phyloP scores from a whole-genome alignment of 2,329 filamentous ascomycete genomes.

The Monosporascus sp. region DNA sequence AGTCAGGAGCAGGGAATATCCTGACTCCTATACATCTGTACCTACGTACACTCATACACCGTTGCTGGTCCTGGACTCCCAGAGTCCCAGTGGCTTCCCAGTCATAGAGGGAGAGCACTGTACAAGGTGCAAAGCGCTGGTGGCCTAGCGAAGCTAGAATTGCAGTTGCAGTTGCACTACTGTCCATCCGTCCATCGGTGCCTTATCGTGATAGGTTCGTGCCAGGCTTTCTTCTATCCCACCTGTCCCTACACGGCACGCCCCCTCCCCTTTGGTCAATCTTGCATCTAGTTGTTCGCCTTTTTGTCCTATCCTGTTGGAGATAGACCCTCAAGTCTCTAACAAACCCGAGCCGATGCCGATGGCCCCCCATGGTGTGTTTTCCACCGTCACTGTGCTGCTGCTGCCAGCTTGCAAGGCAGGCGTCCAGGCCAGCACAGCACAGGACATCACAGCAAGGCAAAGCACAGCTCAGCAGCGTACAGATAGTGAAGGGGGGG shows the following conservation, averaged over 20 bases:
- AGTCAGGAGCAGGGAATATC: not conserved
- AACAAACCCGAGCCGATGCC: not conserved
- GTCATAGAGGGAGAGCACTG: too few species aligned
- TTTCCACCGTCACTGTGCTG: not conserved
- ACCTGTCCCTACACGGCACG: not conserved
- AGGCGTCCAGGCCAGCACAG: not conserved
- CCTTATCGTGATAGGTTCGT: not conserved
- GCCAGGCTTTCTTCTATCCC: not conserved
- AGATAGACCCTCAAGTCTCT: not conserved
- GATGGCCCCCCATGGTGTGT: not conserved
- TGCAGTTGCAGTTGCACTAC: not conserved
- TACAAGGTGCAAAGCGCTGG: too few species aligned
- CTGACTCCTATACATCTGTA: not conserved
- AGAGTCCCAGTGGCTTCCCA: too few species aligned
- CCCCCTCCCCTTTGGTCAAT: not conserved
- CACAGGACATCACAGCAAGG: not conserved
- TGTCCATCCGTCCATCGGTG: not conserved
- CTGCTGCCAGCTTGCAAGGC: not conserved
- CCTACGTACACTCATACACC: not conserved
- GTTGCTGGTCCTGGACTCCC: not conserved
- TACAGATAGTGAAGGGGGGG: not conserved
- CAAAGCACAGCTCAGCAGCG: not conserved
- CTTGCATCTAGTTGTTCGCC: not conserved
- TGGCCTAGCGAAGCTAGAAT: not conserved
- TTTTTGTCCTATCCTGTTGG: too few species aligned